phyloP scores from a whole-genome alignment of 2,329 filamentous ascomycete species.

The Dactylellina sp. region DNA sequence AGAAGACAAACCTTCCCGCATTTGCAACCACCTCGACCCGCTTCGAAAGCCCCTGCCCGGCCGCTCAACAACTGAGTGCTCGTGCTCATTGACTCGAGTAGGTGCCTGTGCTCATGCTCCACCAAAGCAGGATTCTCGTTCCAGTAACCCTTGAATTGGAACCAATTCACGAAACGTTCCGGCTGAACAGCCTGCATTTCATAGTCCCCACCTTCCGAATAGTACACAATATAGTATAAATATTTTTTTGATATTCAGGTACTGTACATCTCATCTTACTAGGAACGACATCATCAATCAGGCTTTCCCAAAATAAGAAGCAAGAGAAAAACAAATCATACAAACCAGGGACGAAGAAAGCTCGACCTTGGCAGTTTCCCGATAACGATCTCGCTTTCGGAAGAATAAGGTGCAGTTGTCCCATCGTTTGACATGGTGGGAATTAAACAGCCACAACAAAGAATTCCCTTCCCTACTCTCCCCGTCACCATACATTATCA shows the following conservation, averaged over 20 bases:
- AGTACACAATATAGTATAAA: not conserved
- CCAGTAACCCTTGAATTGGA: conserved; percentile 57
- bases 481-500: conserved; percentile 53
- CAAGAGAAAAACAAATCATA: conserved; percentile 31
- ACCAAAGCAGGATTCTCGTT: conserved; percentile 36
- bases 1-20: conserved; percentile 43
- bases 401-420: conserved; percentile 43
- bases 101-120: conserved; percentile 41
- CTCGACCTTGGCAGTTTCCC: not conserved
- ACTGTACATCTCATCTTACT: conserved; percentile 42
- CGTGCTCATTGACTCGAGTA: conserved; percentile 35
- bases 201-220: conserved; percentile 32
- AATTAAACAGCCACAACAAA: conserved; percentile 52
- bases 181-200: conserved; percentile 54
- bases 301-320: conserved; percentile 27
- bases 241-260: conserved; percentile 57
- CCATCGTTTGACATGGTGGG: conserved; percentile 35
- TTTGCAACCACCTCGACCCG: conserved; percentile 37
- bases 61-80: conserved; percentile 18
- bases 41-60: conserved; percentile 12
- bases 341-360: conserved; percentile 12
- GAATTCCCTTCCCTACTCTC: conserved; percentile 43
- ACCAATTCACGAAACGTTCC: conserved; percentile 51
- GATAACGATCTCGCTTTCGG: conserved; percentile 50
- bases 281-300: conserved; percentile 17